Conservation (phyloP, 2,329 filamentous ascomycete species). For the Talaromyces sp. region DNA sequence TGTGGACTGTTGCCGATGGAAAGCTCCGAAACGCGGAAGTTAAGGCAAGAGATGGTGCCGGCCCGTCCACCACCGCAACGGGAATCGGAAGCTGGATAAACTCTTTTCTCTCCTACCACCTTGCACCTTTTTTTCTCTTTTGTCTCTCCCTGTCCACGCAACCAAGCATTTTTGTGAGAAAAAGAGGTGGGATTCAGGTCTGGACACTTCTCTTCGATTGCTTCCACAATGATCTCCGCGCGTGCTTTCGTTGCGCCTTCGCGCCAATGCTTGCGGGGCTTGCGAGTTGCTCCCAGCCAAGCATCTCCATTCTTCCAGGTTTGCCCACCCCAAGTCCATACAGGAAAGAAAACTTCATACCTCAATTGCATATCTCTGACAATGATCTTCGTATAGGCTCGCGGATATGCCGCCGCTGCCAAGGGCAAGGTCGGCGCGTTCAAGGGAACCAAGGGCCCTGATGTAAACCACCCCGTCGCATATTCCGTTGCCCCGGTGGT, state of each 20-base stretch:
- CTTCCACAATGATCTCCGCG: conserved; percentile 70
- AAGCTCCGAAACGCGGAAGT: conserved; percentile 15
- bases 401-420: conserved; percentile 53
- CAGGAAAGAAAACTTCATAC: conserved; percentile 2
- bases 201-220: conserved; percentile 4
- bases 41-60: conserved; percentile 5
- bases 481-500: conserved; percentile 9
- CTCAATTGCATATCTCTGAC: conserved; percentile 11
- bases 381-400: conserved; percentile 38
- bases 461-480: conserved; percentile 54
- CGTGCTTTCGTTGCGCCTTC: conserved; percentile 70
- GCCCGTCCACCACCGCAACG: neutral
- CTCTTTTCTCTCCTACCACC: conserved; percentile 6
- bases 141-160: neutral
- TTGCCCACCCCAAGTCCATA: conserved; percentile 22
- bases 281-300: conserved; percentile 43
- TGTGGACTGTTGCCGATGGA: neutral
- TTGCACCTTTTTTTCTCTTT: conserved; percentile 4
- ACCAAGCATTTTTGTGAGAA: neutral
- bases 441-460: conserved; percentile 78
- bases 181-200: conserved; percentile 5
- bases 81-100: conserved; percentile 13
- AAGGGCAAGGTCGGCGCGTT: conserved; percentile 82
- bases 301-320: conserved; percentile 53
- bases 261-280: conserved; percentile 71